Conservation (phyloP, 495 filamentous ascomycete species). For the Wilcoxina mikolae region DNA sequence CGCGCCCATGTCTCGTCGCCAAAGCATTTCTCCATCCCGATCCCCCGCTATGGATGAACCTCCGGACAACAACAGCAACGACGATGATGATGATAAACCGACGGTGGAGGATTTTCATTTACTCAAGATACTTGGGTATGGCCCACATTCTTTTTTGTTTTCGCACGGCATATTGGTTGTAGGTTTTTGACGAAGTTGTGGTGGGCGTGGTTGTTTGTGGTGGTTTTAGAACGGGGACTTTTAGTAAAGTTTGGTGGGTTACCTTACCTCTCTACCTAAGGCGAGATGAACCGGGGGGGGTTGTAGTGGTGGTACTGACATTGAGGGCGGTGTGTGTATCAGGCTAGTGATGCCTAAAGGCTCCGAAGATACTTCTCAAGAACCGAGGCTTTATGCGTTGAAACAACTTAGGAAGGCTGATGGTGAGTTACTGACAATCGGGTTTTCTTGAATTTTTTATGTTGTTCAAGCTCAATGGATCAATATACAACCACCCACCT, state of each 20-base stretch:
- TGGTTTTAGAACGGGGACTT: conserved; percentile 61
- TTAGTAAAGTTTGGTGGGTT: conserved; percentile 86
- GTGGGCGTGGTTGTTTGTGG: too few species aligned
- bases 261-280: conserved; percentile 40
- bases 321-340: conserved; percentile 11
- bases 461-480: too few species aligned
- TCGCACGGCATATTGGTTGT: conserved; percentile 9
- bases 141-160: conserved; percentile 7
- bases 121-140: conserved; percentile 65
- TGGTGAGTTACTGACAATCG: conserved; percentile 33
- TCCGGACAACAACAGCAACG: not conserved
- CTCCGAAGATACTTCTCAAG: conserved; percentile 7
- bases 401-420: conserved; percentile 89
- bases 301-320: conserved; percentile 11
- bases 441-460: not conserved
- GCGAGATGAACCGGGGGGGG: conserved; percentile 37
- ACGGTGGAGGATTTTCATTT: conserved; percentile 61
- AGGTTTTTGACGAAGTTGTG: conserved; percentile 31
- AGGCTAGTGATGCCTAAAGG: conserved; percentile 1
- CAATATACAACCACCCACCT: too few species aligned
- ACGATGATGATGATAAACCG: too few species aligned
- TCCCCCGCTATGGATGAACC: not conserved
- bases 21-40: too few species aligned
- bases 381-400: conserved; percentile 64
- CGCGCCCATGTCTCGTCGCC: too few species aligned